A percentile compares a stretch with the other conserved stretches of the same genome.
Evolutionary conservation across 306 rosid genomes (phyloP).

Genomic region (Rosa chinensis): DNA sequence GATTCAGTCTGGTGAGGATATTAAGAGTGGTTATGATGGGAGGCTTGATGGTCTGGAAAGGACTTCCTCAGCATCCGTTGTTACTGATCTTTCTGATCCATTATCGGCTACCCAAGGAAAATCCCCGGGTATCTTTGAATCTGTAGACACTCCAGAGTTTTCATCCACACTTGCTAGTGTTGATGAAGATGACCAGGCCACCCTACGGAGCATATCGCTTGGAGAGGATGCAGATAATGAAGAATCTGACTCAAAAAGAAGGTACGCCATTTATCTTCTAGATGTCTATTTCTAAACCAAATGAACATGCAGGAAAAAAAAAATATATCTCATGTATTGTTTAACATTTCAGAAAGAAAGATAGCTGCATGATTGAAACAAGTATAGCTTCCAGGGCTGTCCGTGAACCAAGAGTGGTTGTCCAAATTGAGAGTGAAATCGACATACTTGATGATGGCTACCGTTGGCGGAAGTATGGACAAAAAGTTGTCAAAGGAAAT

Average conservation of each 20-base stretch:
- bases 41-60: slow-evolving; percentile 61
- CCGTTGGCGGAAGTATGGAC: slow-evolving; percentile 95
- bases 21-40: slow-evolving; percentile 42
- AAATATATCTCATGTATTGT: slow-evolving; percentile 21
- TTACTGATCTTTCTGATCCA: slow-evolving; percentile 61
- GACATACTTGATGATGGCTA: slow-evolving; percentile 94
- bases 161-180: slow-evolving; percentile 64
- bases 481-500: slow-evolving; percentile 92
- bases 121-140: slow-evolving; percentile 44
- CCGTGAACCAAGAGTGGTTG: slow-evolving; percentile 82
- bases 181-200: slow-evolving; percentile 51
- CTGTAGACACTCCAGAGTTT: slow-evolving; percentile 58
- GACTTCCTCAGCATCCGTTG: slow-evolving; percentile 56
- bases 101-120: slow-evolving; percentile 44
- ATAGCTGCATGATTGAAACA: slow-evolving; percentile 50
- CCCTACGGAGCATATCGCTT: slow-evolving; percentile 44
- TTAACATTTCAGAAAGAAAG: slow-evolving; percentile 60
- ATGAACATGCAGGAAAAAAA: background rate
- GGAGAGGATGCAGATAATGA: slow-evolving; percentile 55
- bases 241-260: slow-evolving; percentile 71
- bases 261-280: slow-evolving; percentile 37
- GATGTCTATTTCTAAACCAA: slow-evolving; percentile 6
- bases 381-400: slow-evolving; percentile 51
- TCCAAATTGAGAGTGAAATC: slow-evolving; percentile 73
- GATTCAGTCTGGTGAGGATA: slow-evolving; percentile 43